Evolutionary conservation across 1,284 basidiomycete species (phyloP).

Genomic region (Caloboletus inedulis): DNA sequence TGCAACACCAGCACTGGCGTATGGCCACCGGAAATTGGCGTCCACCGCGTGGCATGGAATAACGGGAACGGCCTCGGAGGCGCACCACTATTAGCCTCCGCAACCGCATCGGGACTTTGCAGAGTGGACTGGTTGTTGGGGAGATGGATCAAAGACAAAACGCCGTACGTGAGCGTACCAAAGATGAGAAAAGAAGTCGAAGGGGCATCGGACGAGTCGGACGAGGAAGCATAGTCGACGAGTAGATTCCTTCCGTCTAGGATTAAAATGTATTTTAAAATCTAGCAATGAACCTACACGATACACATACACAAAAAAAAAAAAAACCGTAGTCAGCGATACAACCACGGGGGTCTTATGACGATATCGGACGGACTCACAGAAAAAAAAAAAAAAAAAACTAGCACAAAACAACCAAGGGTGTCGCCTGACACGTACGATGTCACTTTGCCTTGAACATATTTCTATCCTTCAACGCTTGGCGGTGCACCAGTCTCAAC

Average conservation of each 20-base stretch:
- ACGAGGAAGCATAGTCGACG: conserved; percentile 29
- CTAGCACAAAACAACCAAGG: too few relatives aligned
- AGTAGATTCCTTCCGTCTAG: not conserved
- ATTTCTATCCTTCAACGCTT: conserved; percentile 68
- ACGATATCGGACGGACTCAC: not conserved
- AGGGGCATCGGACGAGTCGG: conserved; percentile 35
- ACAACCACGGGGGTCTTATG: not conserved
- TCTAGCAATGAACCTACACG: not conserved
- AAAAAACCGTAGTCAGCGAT: not conserved
- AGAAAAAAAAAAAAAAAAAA: not conserved
- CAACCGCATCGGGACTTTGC: conserved; percentile 80
- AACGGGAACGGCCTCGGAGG: conserved; percentile 62
- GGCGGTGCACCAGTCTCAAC: conserved; percentile 58
- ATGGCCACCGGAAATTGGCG: conserved; percentile 73
- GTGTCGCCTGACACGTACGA: not conserved
- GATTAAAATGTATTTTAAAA: not conserved
- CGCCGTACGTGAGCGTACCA: conserved; percentile 58
- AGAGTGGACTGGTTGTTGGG: conserved; percentile 77
- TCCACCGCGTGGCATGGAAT: conserved; percentile 82
- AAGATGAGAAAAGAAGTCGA: conserved; percentile 41
- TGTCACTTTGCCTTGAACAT: conserved; percentile 61
- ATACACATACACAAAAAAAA: too few relatives aligned
- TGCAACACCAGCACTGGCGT: conserved; percentile 48
- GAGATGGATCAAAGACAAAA: conserved; percentile 56
- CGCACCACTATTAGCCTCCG: conserved; percentile 71